Conservation (phyloP, 352 stramenopile genomes). For the Pythium coloratum region DNA sequence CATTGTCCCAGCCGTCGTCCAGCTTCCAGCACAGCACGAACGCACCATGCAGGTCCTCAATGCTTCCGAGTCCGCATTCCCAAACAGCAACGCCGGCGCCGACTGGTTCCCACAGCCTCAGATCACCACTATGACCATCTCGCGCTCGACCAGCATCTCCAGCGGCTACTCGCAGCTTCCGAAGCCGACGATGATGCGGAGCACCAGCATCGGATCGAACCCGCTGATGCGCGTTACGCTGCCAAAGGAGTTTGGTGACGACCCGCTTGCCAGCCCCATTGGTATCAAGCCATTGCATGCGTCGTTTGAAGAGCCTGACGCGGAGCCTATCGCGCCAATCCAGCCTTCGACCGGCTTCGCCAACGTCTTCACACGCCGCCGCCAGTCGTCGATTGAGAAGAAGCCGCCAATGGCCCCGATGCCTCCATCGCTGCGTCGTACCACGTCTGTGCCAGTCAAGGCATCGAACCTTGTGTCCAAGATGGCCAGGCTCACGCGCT, state of each 20-base stretch:
- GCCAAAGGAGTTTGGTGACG: conserved; percentile 25
- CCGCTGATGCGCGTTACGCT: conserved; percentile 30
- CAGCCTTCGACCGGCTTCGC: conserved; percentile 14
- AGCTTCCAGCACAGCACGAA: background rate
- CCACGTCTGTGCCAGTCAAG: conserved; percentile 29
- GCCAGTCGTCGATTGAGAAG: conserved; percentile 30
- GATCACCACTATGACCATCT: conserved; percentile 29
- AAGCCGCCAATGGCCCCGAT: conserved; percentile 28
- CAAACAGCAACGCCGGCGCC: conserved; percentile 8
- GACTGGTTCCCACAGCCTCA: conserved; percentile 17
- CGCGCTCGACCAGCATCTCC: conserved; percentile 4
- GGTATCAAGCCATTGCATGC: conserved; percentile 5
- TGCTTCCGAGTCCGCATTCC: conserved; percentile 11
- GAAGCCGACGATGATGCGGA: conserved; percentile 14
- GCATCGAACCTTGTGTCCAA: conserved; percentile 60
- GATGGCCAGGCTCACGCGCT: conserved; percentile 60
- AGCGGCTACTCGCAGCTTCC: background rate
- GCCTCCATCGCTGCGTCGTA: conserved; percentile 24
- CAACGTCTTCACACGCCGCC: conserved; percentile 30
- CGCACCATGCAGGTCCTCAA: conserved; percentile 11
- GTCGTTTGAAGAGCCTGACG: conserved; percentile 11
- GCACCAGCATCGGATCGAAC: conserved; percentile 23
- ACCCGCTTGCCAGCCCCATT: conserved; percentile 30
- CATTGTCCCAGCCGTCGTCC: background rate
- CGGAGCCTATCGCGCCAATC: background rate